Base-by-base conservation (phyloP, 1,139 yeast species). In the Zygosaccharomyces sapae region DNA sequence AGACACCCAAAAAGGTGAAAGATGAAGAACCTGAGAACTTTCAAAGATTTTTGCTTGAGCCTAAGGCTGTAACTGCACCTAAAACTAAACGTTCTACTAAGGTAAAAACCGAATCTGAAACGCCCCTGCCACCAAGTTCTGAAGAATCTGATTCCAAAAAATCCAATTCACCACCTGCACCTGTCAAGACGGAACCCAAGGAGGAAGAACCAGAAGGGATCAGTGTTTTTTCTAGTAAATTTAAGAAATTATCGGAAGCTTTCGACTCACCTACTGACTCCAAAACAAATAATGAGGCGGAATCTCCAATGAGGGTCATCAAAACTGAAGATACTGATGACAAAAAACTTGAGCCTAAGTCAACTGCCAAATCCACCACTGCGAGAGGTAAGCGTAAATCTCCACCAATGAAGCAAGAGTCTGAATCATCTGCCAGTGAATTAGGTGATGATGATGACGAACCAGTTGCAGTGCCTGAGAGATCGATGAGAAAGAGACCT, bases 41-140 rank as follows among this genome's bases (percentile, higher is more conserved):
- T 41, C 56, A 62, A 55, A 61, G 55, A 56, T 59, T 45, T 52
- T 50, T 60, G 49, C 56, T 58, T 27, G 66, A 55, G 34, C 68
- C 61, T 22, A 58, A 54, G 49, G 54, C 58, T 1, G 44, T 55
- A 16, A 54, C 41, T 33, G 34, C 19, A 4, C 19, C 24, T 18
- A 63, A 61, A 41, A 48, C 55, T 5, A 62, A 61, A 37, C 52
- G 57, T 16, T 41, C 57, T 1, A 39, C 58, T 1, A 61, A 56
- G 45, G 49, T 63, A 6, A 62, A 63, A 43, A 49, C 49, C 10
- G 67, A 65, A 38, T 44, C 47, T 12, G 42, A 52, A 25, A 49
- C 53, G 24, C 33, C 45, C 13, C 45, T 48, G 10, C 38, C 52
- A 2, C 45, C 44, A 9, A 37, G 40, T 34, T 24, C 35, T 22